phyloP scores from a whole-genome alignment of 257 asterid genomes.

The Verbascum thapsus region DNA sequence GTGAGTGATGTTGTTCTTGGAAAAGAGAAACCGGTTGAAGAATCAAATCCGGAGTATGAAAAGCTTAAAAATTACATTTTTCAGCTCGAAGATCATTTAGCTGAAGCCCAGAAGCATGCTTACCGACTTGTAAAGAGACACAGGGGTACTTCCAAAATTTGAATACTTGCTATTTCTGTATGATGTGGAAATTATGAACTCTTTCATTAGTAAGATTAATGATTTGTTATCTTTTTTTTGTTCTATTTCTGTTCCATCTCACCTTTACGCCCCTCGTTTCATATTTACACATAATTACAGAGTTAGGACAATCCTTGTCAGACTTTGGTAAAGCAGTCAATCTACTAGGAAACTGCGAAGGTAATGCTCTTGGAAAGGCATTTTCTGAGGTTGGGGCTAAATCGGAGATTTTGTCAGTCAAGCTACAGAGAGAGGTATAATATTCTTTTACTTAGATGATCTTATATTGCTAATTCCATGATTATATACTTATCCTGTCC shows the following conservation, averaged over 20 bases:
- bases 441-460: constrained; percentile 18
- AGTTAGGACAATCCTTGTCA: constrained; percentile 83
- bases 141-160: constrained; percentile 52
- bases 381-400: constrained; percentile 90
- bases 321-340: constrained; percentile 96
- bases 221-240: background rate
- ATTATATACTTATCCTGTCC: constrained; percentile 13
- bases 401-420: constrained; percentile 69
- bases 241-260: constrained; percentile 14
- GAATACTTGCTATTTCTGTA: constrained; percentile 1
- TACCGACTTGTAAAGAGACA: constrained; percentile 97
- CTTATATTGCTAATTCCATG: constrained; percentile 5
- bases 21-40: constrained; percentile 97
- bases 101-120: constrained; percentile 99
- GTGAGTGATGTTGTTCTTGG: constrained; percentile 98
- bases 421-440: constrained; percentile 84
- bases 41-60: constrained; percentile 85
- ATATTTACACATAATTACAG: constrained; percentile 43
- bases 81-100: constrained; percentile 93
- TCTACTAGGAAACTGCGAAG: constrained; percentile 84
- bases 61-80: constrained; percentile 81
- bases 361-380: constrained; percentile 82
- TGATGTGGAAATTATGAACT: constrained; percentile 19
- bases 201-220: constrained; percentile 18
- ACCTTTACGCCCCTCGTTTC: background rate